Evolutionary conservation across 2,329 filamentous ascomycete genomes (phyloP), one percentile per base, ranked within the genome.

Genomic region (Pestalotiopsis sp.): DNA sequence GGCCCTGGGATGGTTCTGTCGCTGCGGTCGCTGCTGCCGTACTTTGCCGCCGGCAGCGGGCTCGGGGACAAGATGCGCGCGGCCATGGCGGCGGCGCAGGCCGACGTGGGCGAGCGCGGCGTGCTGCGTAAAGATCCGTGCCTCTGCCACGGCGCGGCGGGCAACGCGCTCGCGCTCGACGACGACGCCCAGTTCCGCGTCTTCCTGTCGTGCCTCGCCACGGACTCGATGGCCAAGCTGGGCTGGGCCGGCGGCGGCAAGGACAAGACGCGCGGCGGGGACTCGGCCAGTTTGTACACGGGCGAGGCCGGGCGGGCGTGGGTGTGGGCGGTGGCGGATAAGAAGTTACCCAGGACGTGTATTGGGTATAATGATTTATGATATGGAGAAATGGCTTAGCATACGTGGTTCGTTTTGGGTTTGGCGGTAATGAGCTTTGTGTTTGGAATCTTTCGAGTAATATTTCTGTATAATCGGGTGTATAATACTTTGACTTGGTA

Each of bases 71-170:
- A 83, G 60, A 89, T 91, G 68, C 84, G 88, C 25, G 77, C 74
- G 27, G 85, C 86, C 1, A 83, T 91, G 17, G 76, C 73, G 7
- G 85, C 83, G 64, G 88, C 85, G 2, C 81, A 86, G 67, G 82
- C 82, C 17, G 85, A 87, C 66, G 83, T 87, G 27, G 87, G 86
- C 83, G 82, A 86, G 70, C 82, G 86, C 59, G 90, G 89, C 0
- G 75, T 91, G 12, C 78, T 92, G 70, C 89, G 83, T 12, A 92
- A 92, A 71, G 87, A 90, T 73, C 88, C 90, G 1, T 91, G 87
- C 73, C 76, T 92, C 45, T 92, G 90, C 73, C 90, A 92, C 74
- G 88, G 90, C 0, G 88, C 91, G 36, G 83, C 88, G 14, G 88
- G 90, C 7, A 92, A 92, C 74, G 88, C 89, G 17, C 79, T 92